Evolutionary conservation across 345 rosid species (phyloP), one percentile per base, ranked within the genome.

Genomic region (Salix arbutifolia): DNA sequence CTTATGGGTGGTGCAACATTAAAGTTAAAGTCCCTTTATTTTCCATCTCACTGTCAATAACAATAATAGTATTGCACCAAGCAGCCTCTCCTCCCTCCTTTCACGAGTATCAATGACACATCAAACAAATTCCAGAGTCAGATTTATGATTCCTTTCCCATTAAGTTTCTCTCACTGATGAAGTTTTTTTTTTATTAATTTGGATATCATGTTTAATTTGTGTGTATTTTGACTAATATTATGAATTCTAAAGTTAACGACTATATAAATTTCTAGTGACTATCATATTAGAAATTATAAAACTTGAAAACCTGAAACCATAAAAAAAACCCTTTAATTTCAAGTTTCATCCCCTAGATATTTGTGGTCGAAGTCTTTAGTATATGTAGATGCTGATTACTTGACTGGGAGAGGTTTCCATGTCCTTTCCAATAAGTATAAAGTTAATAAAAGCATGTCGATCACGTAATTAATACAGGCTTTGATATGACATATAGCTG

Each of bases 11-110:
- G 23, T 69, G 72, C 58, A 23, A 23, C 18, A 48, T 12, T 8
- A 71, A 75, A 65, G 68, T 12, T 65, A 3, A 78, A 72, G 80
- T 77, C 53, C 46, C 68, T n/a, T 61, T 44, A 21, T 64, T 74
- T 67, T 74, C 73, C 14, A 38, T 33, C 58, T 42, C 72, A 67
- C 69, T 65, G 30, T 56, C 37, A 7, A 46, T 33, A 4, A 4
- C 33, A 33, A 33, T 73, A 58, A 10, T 73, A 58, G 4, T 9
- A 83, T 38, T 18, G 37, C 71, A 53, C 28, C 70, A 28, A 58
- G 62, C 48, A 30, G 68, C 44, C 48, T 70, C 35, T 69, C 69
- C 35, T 69, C 69, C 74, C 42, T 30, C 18, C 11, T 18, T 12
- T 53, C 61, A 70, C n/a, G 38, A 33, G 65, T 37, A 33, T 71